A percentile compares a stretch with the other conserved stretches of the same genome.
Conservation (phyloP, 345 rosid genomes). For the Syzygium aromaticum region DNA sequence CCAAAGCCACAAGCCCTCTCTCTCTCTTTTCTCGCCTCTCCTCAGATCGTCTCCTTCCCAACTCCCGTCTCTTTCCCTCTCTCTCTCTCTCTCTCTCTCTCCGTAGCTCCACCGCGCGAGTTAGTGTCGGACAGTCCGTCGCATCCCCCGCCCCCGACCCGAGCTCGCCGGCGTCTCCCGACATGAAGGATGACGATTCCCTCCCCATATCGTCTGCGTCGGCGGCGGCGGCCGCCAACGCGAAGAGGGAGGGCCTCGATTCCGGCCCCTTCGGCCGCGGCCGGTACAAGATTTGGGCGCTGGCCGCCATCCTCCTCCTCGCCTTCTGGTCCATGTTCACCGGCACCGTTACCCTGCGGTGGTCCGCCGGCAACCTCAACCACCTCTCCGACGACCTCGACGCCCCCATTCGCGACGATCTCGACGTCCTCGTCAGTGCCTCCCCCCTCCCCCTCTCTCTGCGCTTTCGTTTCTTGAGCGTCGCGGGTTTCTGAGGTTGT, state of each 20-base stretch:
- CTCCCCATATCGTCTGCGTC: background rate
- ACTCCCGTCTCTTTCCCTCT: background rate
- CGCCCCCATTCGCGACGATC: constrained; percentile 8
- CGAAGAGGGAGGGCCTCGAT: constrained; percentile 8
- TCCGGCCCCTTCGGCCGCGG: constrained; percentile 10
- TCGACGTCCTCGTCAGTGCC: constrained; percentile 14
- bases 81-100: background rate
- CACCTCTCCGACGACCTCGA: constrained; percentile 12
- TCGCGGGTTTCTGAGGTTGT: background rate
- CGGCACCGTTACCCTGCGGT: constrained; percentile 19
- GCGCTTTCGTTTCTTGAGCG: background rate
- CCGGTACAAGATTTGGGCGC: constrained; percentile 17
- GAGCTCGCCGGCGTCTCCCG: background rate
- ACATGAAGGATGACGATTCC: constrained; percentile 5
- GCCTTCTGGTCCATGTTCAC: constrained; percentile 23
- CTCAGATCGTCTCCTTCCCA: background rate
- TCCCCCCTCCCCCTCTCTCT: background rate
- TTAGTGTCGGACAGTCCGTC: background rate
- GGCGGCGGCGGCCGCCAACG: background rate
- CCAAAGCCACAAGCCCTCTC: background rate
- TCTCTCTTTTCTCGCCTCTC: too few species aligned
- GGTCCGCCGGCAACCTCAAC: constrained; percentile 18
- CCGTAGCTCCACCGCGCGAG: background rate
- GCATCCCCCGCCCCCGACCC: background rate
- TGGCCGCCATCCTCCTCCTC: constrained; percentile 17